Percentiles rank a stretch among this genome's conserved stretches.
These are phyloP conservation scores for Geotrichum citri-aurantii DNA, from an alignment of 1,139 yeast species.

Conservation along the genomic window DNA sequence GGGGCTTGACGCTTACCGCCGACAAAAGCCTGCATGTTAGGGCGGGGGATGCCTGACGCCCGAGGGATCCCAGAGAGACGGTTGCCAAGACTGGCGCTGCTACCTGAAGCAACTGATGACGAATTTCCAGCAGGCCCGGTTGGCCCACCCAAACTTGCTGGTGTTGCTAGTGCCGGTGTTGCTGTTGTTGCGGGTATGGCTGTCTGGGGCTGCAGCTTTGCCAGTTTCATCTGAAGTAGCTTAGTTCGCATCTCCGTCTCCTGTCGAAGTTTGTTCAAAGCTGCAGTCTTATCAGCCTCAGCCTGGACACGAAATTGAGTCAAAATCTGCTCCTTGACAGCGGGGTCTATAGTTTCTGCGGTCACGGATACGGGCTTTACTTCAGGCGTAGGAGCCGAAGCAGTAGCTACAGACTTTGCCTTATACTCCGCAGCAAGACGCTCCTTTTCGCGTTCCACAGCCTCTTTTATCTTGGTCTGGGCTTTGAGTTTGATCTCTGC, in stretches of 20 bases:
- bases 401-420: neutral
- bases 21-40: neutral
- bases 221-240: slow-evolving; percentile 27
- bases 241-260: slow-evolving; percentile 33
- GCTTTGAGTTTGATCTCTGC: slow-evolving; percentile 9
- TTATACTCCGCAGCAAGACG: slow-evolving; percentile 1
- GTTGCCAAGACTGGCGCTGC: neutral
- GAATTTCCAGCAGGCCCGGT: neutral
- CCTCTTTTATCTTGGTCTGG: slow-evolving; percentile 1
- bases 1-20: neutral
- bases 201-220: neutral
- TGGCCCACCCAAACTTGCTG: neutral
- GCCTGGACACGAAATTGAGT: slow-evolving; percentile 13
- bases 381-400: neutral
- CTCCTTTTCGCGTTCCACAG: neutral
- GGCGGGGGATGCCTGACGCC: slow-evolving; percentile 1
- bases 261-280: slow-evolving; percentile 22
- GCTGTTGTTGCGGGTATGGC: neutral
- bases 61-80: neutral
- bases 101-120: neutral
- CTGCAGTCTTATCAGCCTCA: slow-evolving; percentile 23
- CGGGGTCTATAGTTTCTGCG: slow-evolving; percentile 1
- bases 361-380: neutral
- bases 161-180: neutral
- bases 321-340: slow-evolving; percentile 7